phyloP scores from a whole-genome alignment of 108 stramenopile species.

The Mediolabrus comicus region DNA sequence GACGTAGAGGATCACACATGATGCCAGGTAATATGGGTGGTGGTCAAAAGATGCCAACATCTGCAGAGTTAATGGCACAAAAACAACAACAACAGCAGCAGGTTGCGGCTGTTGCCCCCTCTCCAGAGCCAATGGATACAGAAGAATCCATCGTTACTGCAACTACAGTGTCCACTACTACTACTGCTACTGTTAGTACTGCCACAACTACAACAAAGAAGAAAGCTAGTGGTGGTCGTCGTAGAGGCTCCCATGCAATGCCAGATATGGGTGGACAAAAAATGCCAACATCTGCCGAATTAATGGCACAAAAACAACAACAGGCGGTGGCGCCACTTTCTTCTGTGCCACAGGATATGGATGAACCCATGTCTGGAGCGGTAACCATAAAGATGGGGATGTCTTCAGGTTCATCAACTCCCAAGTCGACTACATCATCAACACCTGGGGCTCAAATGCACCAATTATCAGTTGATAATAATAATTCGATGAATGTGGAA shows the following conservation, averaged over 20 bases:
- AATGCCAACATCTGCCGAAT: conserved; percentile 23
- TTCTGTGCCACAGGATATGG: not conserved
- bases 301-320: conserved; percentile 21
- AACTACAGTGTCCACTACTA: not conserved
- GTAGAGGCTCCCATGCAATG: conserved; percentile 25
- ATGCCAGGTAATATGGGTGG: conserved; percentile 10
- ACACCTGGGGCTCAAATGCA: no score
- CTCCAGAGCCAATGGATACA: no score
- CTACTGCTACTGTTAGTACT: not conserved
- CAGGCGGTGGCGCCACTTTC: not conserved
- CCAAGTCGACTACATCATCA: no score
- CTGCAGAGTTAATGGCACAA: not conserved
- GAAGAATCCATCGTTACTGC: no score
- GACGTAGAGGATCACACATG: conserved; percentile 19
- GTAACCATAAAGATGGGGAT: no score
- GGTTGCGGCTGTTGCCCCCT: no score
- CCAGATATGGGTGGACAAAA: not conserved
- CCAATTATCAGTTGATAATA: no score
- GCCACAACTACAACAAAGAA: not conserved
- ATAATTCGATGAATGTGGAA: no score
- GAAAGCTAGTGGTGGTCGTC: conserved; percentile 8
- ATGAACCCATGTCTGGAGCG: no score
- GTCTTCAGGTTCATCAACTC: no score
- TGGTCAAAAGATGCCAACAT: conserved; percentile 16
- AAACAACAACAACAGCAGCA: not conserved